Evolutionary conservation across 106 monocot species (phyloP).

Genomic region (Xerophyta viscosa): DNA sequence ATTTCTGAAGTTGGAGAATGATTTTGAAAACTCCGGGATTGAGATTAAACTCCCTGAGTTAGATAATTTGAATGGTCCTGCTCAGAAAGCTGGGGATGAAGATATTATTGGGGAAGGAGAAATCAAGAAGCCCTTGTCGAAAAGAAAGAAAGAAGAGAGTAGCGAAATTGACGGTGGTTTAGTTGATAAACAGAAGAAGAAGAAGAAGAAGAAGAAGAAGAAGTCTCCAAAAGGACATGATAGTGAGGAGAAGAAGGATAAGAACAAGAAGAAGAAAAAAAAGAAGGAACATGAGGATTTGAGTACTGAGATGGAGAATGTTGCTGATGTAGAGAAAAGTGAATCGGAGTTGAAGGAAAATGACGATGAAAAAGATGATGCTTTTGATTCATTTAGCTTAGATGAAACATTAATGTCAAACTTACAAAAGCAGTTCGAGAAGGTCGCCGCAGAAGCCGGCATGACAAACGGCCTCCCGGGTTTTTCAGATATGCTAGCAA

Average conservation of each 20-base stretch:
- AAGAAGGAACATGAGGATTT: background rate
- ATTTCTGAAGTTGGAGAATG: slow-evolving; percentile 77
- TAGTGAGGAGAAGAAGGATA: slow-evolving; percentile 14
- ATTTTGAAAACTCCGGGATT: slow-evolving; percentile 55
- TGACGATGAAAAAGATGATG: slow-evolving; percentile 12
- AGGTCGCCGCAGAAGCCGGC: slow-evolving; percentile 73
- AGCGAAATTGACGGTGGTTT: background rate
- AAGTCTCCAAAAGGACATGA: slow-evolving; percentile 2
- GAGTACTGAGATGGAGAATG: background rate
- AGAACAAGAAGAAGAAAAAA: slow-evolving; percentile 11
- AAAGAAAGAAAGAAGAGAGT: background rate
- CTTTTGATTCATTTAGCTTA: slow-evolving; percentile 17
- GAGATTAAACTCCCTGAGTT: slow-evolving; percentile 22
- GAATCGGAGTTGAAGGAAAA: slow-evolving; percentile 8
- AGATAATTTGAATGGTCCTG: slow-evolving; percentile 20
- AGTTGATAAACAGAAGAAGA: background rate
- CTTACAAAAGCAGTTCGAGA: slow-evolving; percentile 90
- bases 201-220: slow-evolving; percentile 12
- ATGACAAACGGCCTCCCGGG: slow-evolving; percentile 14
- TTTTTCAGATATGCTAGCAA: slow-evolving; percentile 1
- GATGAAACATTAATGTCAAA: slow-evolving; percentile 64
- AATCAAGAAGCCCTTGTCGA: background rate
- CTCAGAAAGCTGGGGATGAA: no score
- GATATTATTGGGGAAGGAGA: slow-evolving; percentile 1
- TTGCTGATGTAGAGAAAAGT: slow-evolving; percentile 2